Evolutionary conservation across 1,139 yeast species (phyloP).

Genomic region (Wickerhamiella infanticola): DNA sequence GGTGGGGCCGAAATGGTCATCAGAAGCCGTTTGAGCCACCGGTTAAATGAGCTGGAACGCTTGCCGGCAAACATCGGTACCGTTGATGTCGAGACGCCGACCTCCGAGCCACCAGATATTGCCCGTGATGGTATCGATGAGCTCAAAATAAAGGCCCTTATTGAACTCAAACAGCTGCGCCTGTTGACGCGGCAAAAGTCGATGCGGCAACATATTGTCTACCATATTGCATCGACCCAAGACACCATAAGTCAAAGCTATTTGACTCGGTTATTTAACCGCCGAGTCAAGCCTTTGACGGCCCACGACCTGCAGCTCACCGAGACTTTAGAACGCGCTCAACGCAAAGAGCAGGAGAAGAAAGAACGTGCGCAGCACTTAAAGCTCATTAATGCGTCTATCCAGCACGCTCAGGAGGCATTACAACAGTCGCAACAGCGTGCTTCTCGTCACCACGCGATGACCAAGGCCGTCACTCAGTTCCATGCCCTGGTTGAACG

Average conservation of each 20-base stretch:
- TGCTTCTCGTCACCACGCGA: slow-evolving; percentile 9
- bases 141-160: slow-evolving; percentile 46
- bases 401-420: slow-evolving; percentile 22
- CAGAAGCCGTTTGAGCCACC: slow-evolving; percentile 37
- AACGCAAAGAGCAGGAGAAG: slow-evolving; percentile 36
- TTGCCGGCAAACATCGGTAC: slow-evolving; percentile 68
- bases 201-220: slow-evolving; percentile 57
- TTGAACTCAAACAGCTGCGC: slow-evolving; percentile 72
- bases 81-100: slow-evolving; percentile 30
- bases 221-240: slow-evolving; percentile 37
- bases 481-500: slow-evolving; percentile 37
- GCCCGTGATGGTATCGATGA: slow-evolving; percentile 29
- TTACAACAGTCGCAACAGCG: slow-evolving; percentile 12
- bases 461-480: slow-evolving; percentile 18
- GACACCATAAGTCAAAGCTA: slow-evolving; percentile 21
- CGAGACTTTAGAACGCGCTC: slow-evolving; percentile 46
- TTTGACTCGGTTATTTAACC: slow-evolving; percentile 24
- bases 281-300: slow-evolving; percentile 45
- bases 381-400: slow-evolving; percentile 25
- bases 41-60: slow-evolving; percentile 60
- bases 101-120: slow-evolving; percentile 30
- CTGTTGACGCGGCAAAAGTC: slow-evolving; percentile 74
- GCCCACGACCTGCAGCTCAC: slow-evolving; percentile 48
- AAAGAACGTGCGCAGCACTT: slow-evolving; percentile 24
- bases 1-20: slow-evolving; percentile 24